Conservation (phyloP, 225 moss, liverwort and hornwort genomes). For the Ulota crispa region DNA sequence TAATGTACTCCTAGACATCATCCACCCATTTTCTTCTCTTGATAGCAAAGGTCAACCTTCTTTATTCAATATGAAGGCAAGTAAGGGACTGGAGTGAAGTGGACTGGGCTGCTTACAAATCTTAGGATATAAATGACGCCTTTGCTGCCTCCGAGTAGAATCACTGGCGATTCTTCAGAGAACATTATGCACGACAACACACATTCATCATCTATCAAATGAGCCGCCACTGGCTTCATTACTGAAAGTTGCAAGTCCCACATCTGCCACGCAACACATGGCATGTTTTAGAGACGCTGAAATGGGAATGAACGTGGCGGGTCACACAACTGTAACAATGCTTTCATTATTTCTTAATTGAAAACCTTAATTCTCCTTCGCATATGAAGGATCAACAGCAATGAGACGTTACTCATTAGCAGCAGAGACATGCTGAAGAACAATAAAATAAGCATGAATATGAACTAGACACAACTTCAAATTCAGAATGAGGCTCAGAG, state of each 20-base stretch:
- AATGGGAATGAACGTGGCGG: neutral
- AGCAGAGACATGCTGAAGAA: neutral
- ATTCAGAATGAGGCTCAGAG: neutral
- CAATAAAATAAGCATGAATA: neutral
- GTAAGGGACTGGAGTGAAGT: neutral
- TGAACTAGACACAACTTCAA: neutral
- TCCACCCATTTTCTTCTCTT: neutral
- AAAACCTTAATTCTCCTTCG: neutral
- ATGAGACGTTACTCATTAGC: neutral
- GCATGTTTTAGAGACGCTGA: neutral
- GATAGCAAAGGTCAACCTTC: neutral
- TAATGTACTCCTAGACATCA: neutral
- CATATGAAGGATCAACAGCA: neutral
- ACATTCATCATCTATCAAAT: conserved; percentile 69
- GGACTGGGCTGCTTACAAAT: conserved; percentile 51
- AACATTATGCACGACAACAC: conserved; percentile 80
- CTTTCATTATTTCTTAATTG: neutral
- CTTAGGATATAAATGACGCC: conserved; percentile 61
- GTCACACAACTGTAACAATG: neutral
- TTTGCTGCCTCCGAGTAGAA: conserved; percentile 73
- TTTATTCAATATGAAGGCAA: neutral
- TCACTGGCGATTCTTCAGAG: conserved; percentile 72
- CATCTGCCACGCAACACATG: conserved; percentile 49
- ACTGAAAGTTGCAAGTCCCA: conserved; percentile 94
- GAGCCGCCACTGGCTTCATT: conserved; percentile 80